phyloP scores from a whole-genome alignment of 1,284 basidiomycete genomes.

The Leccinum fuscescens region DNA sequence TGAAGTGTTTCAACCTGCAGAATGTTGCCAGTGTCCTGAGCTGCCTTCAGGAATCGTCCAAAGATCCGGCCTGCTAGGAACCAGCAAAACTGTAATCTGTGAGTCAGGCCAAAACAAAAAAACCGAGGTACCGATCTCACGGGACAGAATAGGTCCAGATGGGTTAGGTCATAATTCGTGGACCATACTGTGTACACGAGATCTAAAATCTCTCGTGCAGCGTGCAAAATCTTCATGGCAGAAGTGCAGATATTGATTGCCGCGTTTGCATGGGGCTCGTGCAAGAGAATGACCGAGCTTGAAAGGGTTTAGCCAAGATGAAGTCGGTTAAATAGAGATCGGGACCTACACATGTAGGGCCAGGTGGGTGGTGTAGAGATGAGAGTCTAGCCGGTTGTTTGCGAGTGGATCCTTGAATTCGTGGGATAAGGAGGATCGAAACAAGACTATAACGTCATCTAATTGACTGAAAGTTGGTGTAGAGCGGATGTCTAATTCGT shows the following conservation, averaged over 20 bases:
- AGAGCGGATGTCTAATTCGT: conserved; percentile 51
- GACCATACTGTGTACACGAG: conserved; percentile 64
- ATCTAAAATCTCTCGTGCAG: conserved; percentile 64
- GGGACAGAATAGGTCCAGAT: conserved; percentile 8
- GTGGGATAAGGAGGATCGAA: conserved; percentile 57
- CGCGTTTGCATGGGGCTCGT: conserved; percentile 70
- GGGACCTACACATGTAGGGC: conserved; percentile 60
- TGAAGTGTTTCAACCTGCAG: conserved; percentile 56
- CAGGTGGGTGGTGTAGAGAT: conserved; percentile 62
- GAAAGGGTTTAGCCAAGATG: conserved; percentile 8
- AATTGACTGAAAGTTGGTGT: conserved; percentile 65
- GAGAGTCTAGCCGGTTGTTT: conserved; percentile 58
- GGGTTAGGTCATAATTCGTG: conserved; percentile 53
- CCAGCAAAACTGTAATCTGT: conserved; percentile 58
- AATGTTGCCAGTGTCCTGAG: conserved; percentile 49
- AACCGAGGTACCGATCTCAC: conserved; percentile 1
- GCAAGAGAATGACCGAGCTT: conserved; percentile 63
- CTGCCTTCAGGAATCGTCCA: conserved; percentile 59
- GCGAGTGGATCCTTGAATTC: conserved; percentile 55
- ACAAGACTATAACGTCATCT: conserved; percentile 55
- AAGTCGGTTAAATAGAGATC: neutral
- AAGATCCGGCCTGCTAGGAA: conserved; percentile 65
- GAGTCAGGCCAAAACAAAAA: neutral
- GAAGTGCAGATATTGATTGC: conserved; percentile 58
- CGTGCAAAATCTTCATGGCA: conserved; percentile 61